phyloP scores from a whole-genome alignment of 441 rosid species.

The Brassica balearica region DNA sequence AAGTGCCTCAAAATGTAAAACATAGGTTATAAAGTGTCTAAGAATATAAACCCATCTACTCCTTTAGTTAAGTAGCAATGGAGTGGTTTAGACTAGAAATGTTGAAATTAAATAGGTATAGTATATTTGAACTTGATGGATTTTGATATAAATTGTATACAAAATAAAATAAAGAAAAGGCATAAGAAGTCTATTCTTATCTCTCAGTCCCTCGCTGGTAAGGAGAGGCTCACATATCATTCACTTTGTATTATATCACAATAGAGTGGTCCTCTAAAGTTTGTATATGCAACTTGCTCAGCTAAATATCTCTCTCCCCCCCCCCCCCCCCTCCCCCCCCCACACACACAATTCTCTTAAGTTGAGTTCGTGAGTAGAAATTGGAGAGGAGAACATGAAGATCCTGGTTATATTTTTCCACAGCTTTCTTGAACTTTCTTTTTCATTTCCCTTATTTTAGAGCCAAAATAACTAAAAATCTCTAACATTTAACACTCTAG shows the following conservation, averaged over 20 bases:
- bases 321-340: background rate
- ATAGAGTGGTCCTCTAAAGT: conserved; percentile 40
- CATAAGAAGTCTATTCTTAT: conserved; percentile 36
- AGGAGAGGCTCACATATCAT: conserved; percentile 43
- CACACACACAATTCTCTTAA: background rate
- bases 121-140: background rate
- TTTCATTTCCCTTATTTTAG: conserved; percentile 12
- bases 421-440: conserved; percentile 49
- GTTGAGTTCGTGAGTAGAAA: background rate
- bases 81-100: conserved; percentile 4
- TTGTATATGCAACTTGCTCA: conserved; percentile 33
- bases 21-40: background rate
- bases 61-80: background rate
- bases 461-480: background rate
- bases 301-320: conserved; percentile 22
- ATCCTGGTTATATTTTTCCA: conserved; percentile 47
- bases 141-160: background rate
- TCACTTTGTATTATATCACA: conserved; percentile 27
- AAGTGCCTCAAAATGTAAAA: background rate
- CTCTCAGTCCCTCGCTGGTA: conserved; percentile 35
- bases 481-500: background rate
- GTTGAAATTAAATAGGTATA: background rate
- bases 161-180: conserved; percentile 25
- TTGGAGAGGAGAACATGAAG: conserved; percentile 32
- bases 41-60: background rate